Percentiles rank a stretch among this genome's conserved stretches.
Conservation (phyloP, 2,329 filamentous ascomycete genomes). For the Rosellinia necatrix region DNA sequence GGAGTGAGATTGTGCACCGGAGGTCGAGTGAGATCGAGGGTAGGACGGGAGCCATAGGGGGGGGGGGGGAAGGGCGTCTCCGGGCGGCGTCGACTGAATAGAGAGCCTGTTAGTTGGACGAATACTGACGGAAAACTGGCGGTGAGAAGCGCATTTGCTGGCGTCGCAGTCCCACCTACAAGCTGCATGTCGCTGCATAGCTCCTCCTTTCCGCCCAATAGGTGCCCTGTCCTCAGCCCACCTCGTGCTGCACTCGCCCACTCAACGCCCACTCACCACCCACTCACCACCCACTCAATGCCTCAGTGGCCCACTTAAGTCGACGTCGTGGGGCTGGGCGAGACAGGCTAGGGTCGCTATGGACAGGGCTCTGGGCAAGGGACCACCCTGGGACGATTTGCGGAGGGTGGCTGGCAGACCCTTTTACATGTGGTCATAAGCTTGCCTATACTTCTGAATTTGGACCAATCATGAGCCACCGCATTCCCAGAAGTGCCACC, state of each 20-base stretch:
- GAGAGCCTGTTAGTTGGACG: constrained; percentile 37
- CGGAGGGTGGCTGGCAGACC: constrained; percentile 24
- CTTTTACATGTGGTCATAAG: background rate
- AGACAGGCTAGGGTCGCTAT: too few relatives aligned
- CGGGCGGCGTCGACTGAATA: constrained; percentile 31
- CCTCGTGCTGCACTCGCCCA: constrained; percentile 10
- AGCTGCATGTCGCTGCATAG: constrained; percentile 34
- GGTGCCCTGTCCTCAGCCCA: constrained; percentile 13
- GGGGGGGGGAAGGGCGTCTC: constrained; percentile 31
- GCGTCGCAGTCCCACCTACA: constrained; percentile 42
- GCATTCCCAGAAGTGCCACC: constrained; percentile 15
- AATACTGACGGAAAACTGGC: constrained; percentile 42
- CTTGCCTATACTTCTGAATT: background rate
- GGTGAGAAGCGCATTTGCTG: constrained; percentile 41
- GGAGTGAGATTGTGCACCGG: constrained; percentile 41
- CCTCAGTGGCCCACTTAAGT: constrained; percentile 6
- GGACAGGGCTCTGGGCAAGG: constrained; percentile 20
- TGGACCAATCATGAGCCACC: constrained; percentile 10
- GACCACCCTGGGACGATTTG: constrained; percentile 10
- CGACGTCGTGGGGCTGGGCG: constrained; percentile 26
- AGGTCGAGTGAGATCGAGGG: constrained; percentile 42
- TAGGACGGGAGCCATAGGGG: constrained; percentile 36
- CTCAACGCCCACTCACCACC: background rate
- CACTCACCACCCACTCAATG: background rate
- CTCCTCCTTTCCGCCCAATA: constrained; percentile 33